Evolutionary conservation across 495 filamentous ascomycete species (phyloP), one percentile per base, ranked within the genome.

Genomic region (Mytilinidion resinicola): DNA sequence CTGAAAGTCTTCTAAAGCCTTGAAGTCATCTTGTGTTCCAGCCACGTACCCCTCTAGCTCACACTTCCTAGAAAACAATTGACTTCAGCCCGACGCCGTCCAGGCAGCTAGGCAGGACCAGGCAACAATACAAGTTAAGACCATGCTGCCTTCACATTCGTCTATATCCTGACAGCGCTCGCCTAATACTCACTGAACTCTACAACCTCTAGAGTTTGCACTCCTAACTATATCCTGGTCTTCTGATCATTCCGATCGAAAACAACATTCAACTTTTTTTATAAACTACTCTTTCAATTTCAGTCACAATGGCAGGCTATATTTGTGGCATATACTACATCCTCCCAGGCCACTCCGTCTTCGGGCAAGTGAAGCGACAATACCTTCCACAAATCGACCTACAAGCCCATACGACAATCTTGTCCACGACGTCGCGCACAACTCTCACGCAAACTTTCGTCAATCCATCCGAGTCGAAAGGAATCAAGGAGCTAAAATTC

Each of bases 391-490:
- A 80, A 19, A 61, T 83, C 5, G 66, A 72, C 3, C 70, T 82
- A 37, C 56, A 73, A 34, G 74, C 73, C 17, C 76, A 83, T 42
- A 74, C 79, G 14, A 73, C 72, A 9, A 77, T 86, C 53, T 62
- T 80, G 14, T 76, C 79, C 8, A 74, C 75, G 10, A 76, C 78
- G 33, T 81, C 81, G 3, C 74, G 78, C 8, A 85, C 83, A 9
- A 66, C 68, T 4, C 73, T 89, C 41, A 84, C 74, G 0, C 85
- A 89, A 65, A 82, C 74, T 1, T 88, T 85, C 59, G 63, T 70
- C 55, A 87, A 85, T 57, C 73, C 80, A 0, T 77, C 73, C 0
- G 43, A 60, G 14, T 44, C 62, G 1, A 67, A 76, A 0, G 65
- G 62, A 15, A 75, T 85, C 44, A 63, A 74, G 19, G 73, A 83